Percentiles rank a stretch among this genome's conserved stretches.
phyloP scores from a whole-genome alignment of 2,329 filamentous ascomycete species.

The Fusarium veterinarium region DNA sequence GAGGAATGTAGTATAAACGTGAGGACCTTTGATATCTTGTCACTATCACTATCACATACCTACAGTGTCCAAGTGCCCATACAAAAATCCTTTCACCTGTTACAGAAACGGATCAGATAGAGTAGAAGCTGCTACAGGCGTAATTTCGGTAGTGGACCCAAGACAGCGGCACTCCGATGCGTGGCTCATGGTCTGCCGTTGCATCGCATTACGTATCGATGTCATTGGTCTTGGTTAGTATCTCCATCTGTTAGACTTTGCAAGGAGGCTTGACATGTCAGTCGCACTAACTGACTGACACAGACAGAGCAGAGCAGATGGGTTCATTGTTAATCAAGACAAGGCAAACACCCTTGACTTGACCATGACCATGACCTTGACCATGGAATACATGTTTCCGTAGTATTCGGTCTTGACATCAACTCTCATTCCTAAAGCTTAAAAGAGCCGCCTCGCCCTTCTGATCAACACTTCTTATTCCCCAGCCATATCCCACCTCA shows the following conservation, averaged over 20 bases:
- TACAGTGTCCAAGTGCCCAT: not conserved
- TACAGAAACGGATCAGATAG: conserved; percentile 38
- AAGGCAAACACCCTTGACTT: not conserved
- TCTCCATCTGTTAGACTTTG: conserved; percentile 15
- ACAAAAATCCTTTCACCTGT: conserved; percentile 7
- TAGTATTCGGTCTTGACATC: not conserved
- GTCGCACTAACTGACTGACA: not conserved
- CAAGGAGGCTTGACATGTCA: conserved; percentile 5
- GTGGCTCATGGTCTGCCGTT: conserved; percentile 7
- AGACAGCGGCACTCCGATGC: conserved; percentile 15
- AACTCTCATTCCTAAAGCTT: conserved; percentile 10
- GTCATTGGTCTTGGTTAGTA: not conserved
- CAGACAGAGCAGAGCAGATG: not conserved
- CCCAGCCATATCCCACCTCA: not conserved
- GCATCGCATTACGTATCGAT: conserved; percentile 23
- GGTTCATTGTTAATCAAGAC: not conserved
- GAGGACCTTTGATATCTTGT: not conserved
- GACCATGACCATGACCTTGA: not conserved
- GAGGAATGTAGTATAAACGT: not conserved
- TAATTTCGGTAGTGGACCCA: conserved; percentile 40
- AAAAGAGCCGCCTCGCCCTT: conserved; percentile 33
- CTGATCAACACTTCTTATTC: not conserved
- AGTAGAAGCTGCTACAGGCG: conserved; percentile 30
- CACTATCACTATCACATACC: not conserved
- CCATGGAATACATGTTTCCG: not conserved